Evolutionary conservation across 2,329 filamentous ascomycete species (phyloP).

Genomic region (Ophiostoma perfectum): DNA sequence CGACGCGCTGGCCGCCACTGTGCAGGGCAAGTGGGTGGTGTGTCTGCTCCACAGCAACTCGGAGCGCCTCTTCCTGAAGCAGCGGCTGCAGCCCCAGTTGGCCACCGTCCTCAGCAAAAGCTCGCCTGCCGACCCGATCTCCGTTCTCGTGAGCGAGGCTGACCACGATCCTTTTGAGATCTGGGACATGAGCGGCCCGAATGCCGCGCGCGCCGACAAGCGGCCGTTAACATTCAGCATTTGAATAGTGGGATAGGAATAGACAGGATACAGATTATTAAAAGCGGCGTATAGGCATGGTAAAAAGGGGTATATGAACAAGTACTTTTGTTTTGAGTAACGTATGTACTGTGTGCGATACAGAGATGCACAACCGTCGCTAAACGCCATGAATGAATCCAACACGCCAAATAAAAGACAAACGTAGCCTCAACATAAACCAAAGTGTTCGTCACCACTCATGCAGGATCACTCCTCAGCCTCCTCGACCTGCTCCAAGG

Average conservation of each 20-base stretch:
- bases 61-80: slow-evolving; percentile 73
- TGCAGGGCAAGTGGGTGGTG: slow-evolving; percentile 76
- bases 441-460: too few species aligned
- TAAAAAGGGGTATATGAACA: not conserved
- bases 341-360: not conserved
- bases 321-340: not conserved
- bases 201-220: not conserved
- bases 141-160: slow-evolving; percentile 61
- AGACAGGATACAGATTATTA: not conserved
- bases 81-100: slow-evolving; percentile 63
- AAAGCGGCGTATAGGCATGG: too few species aligned
- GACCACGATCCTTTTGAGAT: slow-evolving; percentile 89
- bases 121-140: slow-evolving; percentile 38
- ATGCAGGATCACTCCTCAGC: not conserved
- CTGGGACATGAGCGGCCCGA: slow-evolving; percentile 40
- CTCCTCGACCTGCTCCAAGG: slow-evolving; percentile 25
- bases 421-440: not conserved
- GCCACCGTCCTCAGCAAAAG: slow-evolving; percentile 48
- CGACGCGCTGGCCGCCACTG: slow-evolving; percentile 78
- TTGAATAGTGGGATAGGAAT: not conserved
- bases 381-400: not conserved
- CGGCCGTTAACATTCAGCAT: slow-evolving; percentile 10
- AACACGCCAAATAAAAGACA: not conserved
- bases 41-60: slow-evolving; percentile 91
- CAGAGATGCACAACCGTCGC: not conserved